phyloP scores from a whole-genome alignment of 805 yeast genomes.

The Cyberlindnera lachancei region DNA sequence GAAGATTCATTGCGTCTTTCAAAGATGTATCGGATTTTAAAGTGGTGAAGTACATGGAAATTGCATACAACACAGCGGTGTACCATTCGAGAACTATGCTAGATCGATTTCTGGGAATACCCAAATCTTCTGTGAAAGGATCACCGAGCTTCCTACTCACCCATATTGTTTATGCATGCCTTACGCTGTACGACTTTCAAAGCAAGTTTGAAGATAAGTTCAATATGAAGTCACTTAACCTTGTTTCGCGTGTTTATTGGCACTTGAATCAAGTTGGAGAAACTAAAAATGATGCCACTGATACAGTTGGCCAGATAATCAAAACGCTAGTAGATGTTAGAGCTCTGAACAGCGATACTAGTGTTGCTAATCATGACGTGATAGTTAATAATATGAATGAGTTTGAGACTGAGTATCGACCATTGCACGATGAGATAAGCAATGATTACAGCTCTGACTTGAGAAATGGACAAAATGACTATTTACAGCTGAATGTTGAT shows the following conservation, averaged over 20 bases:
- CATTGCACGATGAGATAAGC: slow-evolving; percentile 23
- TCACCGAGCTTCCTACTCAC: slow-evolving; percentile 46
- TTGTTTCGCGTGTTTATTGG: slow-evolving; percentile 51
- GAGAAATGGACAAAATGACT: slow-evolving; percentile 1
- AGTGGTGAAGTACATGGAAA: slow-evolving; percentile 20
- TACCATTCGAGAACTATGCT: slow-evolving; percentile 38
- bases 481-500: slow-evolving; percentile 9
- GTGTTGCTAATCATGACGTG: background rate
- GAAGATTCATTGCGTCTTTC: slow-evolving; percentile 30
- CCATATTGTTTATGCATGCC: slow-evolving; percentile 47
- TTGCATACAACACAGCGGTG: slow-evolving; percentile 34
- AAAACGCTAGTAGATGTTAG: slow-evolving; percentile 34
- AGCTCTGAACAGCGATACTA: slow-evolving; percentile 5
- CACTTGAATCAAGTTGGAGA: slow-evolving; percentile 51
- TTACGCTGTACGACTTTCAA: slow-evolving; percentile 43
- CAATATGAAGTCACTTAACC: slow-evolving; percentile 33
- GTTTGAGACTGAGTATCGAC: slow-evolving; percentile 14
- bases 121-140: slow-evolving; percentile 42
- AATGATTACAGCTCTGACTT: slow-evolving; percentile 14
- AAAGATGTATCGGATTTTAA: slow-evolving; percentile 15
- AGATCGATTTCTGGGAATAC: slow-evolving; percentile 35
- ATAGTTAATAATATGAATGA: slow-evolving; percentile 3
- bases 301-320: slow-evolving; percentile 49
- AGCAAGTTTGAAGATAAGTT: slow-evolving; percentile 32
- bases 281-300: slow-evolving; percentile 50